Conservation (phyloP, 768 basidiomycete species). For the Daedaleopsis nitida region DNA sequence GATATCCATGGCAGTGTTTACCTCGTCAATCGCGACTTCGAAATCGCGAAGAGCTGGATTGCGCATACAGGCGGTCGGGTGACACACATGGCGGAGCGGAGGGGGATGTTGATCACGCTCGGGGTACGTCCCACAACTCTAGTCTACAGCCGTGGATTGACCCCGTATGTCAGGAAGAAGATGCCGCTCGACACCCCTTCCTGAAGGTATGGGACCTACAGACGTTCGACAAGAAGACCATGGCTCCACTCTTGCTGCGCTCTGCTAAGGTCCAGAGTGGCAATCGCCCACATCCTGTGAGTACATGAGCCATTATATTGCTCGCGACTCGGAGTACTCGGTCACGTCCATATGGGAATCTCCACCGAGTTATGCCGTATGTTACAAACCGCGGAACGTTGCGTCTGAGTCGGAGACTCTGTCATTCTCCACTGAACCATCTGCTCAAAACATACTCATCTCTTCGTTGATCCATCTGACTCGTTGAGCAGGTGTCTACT, state of each 20-base stretch:
- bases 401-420: too few species aligned
- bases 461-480: not conserved
- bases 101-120: constrained; percentile 82
- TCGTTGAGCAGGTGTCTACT: constrained; percentile 59
- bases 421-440: too few species aligned
- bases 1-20: constrained; percentile 87
- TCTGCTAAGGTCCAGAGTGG: constrained; percentile 76
- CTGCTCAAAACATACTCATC: too few species aligned
- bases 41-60: constrained; percentile 71
- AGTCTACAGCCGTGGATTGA: not conserved
- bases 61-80: constrained; percentile 81
- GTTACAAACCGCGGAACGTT: too few species aligned
- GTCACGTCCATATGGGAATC: too few species aligned
- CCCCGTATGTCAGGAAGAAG: constrained; percentile 66
- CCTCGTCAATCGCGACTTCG: constrained; percentile 73
- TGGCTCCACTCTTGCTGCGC: constrained; percentile 64
- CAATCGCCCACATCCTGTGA: constrained; percentile 78
- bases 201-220: constrained; percentile 91
- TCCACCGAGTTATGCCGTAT: too few species aligned
- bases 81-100: constrained; percentile 83
- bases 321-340: not conserved
- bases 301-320: constrained; percentile 14
- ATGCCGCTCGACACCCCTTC: constrained; percentile 60
- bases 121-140: constrained; percentile 57
- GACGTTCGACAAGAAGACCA: constrained; percentile 65